Evolutionary conservation across 306 rosid species (phyloP).

Genomic region (Vicia faba): DNA sequence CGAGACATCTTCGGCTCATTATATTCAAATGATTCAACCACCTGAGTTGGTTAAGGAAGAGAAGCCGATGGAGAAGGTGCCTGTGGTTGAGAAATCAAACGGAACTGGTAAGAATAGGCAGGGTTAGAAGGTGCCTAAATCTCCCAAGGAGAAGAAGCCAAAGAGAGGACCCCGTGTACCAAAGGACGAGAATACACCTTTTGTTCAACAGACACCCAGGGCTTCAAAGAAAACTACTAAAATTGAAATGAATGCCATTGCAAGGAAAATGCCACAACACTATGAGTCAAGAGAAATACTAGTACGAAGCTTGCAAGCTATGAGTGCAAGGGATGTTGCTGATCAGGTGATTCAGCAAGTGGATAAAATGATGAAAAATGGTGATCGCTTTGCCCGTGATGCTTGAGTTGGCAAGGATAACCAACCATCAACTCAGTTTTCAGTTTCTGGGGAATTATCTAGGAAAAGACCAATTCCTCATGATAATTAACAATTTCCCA

Average conservation of each 20-base stretch:
- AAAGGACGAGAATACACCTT: constrained; percentile 54
- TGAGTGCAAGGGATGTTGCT: no score
- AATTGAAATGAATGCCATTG: constrained; percentile 77
- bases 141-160: constrained; percentile 79
- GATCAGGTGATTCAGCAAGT: constrained; percentile 91
- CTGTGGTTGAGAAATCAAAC: constrained; percentile 51
- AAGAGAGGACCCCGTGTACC: constrained; percentile 67
- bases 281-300: constrained; percentile 90
- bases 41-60: constrained; percentile 65
- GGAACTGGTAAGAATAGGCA: constrained; percentile 76
- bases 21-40: constrained; percentile 66
- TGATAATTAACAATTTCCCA: no score
- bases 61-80: constrained; percentile 58
- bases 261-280: no score
- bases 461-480: constrained; percentile 67
- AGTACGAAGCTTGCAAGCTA: constrained; percentile 70
- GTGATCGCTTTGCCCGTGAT: constrained; percentile 79
- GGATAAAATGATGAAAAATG: constrained; percentile 75
- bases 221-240: constrained; percentile 74
- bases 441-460: constrained; percentile 59
- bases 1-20: constrained; percentile 66
- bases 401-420: constrained; percentile 80
- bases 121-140: constrained; percentile 59
- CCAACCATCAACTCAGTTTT: constrained; percentile 58
- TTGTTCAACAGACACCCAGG: constrained; percentile 73